Evolutionary conservation across 805 yeast genomes (phyloP).

Genomic region (Cephaloascus fragrans): DNA sequence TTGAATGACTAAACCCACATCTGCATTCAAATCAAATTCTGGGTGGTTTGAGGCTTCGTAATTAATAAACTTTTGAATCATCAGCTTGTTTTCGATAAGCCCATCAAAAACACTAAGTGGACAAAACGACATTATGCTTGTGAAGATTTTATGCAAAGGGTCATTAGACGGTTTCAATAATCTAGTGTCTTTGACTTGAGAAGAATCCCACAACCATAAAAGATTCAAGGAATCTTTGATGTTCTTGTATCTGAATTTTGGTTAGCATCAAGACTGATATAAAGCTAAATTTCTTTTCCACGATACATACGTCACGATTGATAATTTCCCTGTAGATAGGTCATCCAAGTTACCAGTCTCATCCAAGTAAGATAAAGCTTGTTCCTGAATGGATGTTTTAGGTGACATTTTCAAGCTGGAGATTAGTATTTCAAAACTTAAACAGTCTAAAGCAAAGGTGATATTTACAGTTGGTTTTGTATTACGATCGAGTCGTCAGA

Average conservation of each 20-base stretch:
- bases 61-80: slow-evolving; percentile 3
- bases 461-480: slow-evolving; percentile 2
- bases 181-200: background rate
- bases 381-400: slow-evolving; percentile 10
- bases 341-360: slow-evolving; percentile 9
- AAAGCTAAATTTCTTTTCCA: too few relatives aligned
- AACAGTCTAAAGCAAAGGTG: background rate
- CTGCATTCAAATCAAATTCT: slow-evolving; percentile 3
- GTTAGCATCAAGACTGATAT: too few relatives aligned
- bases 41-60: slow-evolving; percentile 6
- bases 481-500: too few relatives aligned
- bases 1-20: background rate
- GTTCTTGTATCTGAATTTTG: background rate
- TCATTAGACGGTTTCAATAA: background rate
- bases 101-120: slow-evolving; percentile 9
- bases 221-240: background rate
- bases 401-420: background rate
- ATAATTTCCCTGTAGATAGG: slow-evolving; percentile 10
- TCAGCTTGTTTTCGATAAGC: slow-evolving; percentile 2
- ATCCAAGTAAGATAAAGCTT: slow-evolving; percentile 9
- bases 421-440: background rate
- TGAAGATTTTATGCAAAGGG: slow-evolving; percentile 5
- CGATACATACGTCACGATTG: slow-evolving; percentile 4
- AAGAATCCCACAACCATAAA: slow-evolving; percentile 2
- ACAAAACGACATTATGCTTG: slow-evolving; percentile 6